A percentile compares a stretch with the other conserved stretches of the same genome.
These are phyloP conservation scores for Geranium rotundifolium DNA, from an alignment of 345 rosid species.

Conservation along the genomic window DNA sequence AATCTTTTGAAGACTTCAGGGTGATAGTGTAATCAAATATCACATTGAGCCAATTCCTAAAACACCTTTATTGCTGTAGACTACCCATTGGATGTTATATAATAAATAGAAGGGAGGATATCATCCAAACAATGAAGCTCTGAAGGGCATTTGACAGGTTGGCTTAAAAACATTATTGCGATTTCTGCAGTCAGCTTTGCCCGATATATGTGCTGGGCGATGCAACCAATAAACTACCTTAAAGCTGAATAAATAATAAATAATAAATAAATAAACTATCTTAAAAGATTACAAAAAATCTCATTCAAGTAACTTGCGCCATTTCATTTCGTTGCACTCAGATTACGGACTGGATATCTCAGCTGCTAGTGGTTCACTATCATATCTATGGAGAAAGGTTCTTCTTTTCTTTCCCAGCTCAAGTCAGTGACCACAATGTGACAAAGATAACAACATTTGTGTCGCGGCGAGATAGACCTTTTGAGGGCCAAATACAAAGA, in stretches of 20 bases:
- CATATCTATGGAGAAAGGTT: too few relatives aligned
- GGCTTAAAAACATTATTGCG: background rate
- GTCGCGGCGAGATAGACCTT: too few relatives aligned
- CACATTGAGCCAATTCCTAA: too few relatives aligned
- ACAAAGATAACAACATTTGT: too few relatives aligned
- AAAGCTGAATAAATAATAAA: too few relatives aligned
- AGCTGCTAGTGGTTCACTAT: background rate
- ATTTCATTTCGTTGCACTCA: background rate
- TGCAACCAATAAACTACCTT: background rate
- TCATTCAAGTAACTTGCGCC: background rate
- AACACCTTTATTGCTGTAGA: too few relatives aligned
- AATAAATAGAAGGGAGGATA: background rate
- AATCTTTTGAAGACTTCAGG: too few relatives aligned
- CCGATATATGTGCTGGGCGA: background rate
- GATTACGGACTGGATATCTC: background rate
- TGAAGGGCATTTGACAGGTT: background rate
- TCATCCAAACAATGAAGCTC: background rate
- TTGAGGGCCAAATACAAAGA: too few relatives aligned
- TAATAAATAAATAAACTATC: background rate
- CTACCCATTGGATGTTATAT: too few relatives aligned
- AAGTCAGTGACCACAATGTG: too few relatives aligned
- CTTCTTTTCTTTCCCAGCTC: too few relatives aligned
- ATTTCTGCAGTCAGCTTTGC: background rate
- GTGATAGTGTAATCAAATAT: too few relatives aligned
- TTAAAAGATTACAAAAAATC: background rate